These are phyloP conservation scores for sunflower (Helianthus annuus) DNA, from an alignment of 129 eudicot species.

Conservation along the genomic window HanXRQr2.0-SUNRISE NC_035438.2:21573101-21573600, in stretches of 20 bases:
- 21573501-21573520: slow-evolving; percentile 3
- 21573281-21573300: slow-evolving; percentile 76
- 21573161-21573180: slow-evolving; percentile 79
- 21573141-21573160: slow-evolving; percentile 58
- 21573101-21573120: slow-evolving; percentile 96
- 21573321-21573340: background rate
- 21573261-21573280: slow-evolving; percentile 63
- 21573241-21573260: slow-evolving; percentile 52
- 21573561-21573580: too few species aligned
- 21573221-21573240: slow-evolving; percentile 4
- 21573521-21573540: too few species aligned
- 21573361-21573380: slow-evolving; percentile 21
- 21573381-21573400: slow-evolving; percentile 32
- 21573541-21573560: too few species aligned
- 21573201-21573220: slow-evolving; percentile 5
- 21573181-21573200: slow-evolving; percentile 54
- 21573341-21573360: background rate
- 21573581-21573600: too few species aligned
- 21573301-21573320: slow-evolving; percentile 74
- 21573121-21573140: slow-evolving; percentile 50
- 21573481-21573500: slow-evolving; percentile 70
- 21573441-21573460: slow-evolving; percentile 80
- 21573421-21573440: slow-evolving; percentile 50
- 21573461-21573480: slow-evolving; percentile 62
- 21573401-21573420: slow-evolving; percentile 93